Evolutionary conservation across 345 rosid species (phyloP).

Genomic region (Populus nigra): DNA sequence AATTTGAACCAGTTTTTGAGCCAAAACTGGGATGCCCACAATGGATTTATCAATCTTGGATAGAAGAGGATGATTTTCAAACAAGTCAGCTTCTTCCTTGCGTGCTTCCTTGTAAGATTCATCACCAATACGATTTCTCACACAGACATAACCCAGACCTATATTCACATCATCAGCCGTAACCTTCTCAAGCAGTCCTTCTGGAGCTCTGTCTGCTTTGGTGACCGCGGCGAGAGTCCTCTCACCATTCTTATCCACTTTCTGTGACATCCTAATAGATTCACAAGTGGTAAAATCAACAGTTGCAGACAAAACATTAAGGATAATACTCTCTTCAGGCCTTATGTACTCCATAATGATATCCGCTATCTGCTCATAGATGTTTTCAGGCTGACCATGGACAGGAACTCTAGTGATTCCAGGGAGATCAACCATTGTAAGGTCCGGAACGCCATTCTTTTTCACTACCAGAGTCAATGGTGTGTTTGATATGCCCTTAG

Average conservation of each 20-base stretch:
- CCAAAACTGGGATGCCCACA: slow-evolving; percentile 40
- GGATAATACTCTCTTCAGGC: slow-evolving; percentile 44
- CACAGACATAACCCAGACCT: slow-evolving; percentile 51
- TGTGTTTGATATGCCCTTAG: slow-evolving; percentile 43
- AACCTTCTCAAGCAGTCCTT: slow-evolving; percentile 48
- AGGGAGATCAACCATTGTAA: slow-evolving; percentile 59
- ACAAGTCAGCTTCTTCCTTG: slow-evolving; percentile 23
- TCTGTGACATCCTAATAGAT: slow-evolving; percentile 40
- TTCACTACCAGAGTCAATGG: slow-evolving; percentile 43
- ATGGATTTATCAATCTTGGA: slow-evolving; percentile 34
- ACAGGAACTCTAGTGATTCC: slow-evolving; percentile 52
- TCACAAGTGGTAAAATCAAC: slow-evolving; percentile 48
- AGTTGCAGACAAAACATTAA: slow-evolving; percentile 43
- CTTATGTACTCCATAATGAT: slow-evolving; percentile 8
- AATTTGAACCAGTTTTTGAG: slow-evolving; percentile 33
- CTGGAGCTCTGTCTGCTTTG: slow-evolving; percentile 46
- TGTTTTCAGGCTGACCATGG: slow-evolving; percentile 48
- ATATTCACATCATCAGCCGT: slow-evolving; percentile 47
- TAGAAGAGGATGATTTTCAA: slow-evolving; percentile 22
- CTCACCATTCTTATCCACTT: slow-evolving; percentile 43
- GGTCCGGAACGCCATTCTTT: slow-evolving; percentile 43
- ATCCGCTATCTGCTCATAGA: slow-evolving; percentile 1
- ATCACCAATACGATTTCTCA: slow-evolving; percentile 42
- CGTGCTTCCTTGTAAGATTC: slow-evolving; percentile 40
- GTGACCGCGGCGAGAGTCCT: slow-evolving; percentile 58